Evolutionary conservation across 1,284 basidiomycete genomes (phyloP), one percentile per base, ranked within the genome.

Genomic region (Sanghuangporus sanghuang): DNA sequence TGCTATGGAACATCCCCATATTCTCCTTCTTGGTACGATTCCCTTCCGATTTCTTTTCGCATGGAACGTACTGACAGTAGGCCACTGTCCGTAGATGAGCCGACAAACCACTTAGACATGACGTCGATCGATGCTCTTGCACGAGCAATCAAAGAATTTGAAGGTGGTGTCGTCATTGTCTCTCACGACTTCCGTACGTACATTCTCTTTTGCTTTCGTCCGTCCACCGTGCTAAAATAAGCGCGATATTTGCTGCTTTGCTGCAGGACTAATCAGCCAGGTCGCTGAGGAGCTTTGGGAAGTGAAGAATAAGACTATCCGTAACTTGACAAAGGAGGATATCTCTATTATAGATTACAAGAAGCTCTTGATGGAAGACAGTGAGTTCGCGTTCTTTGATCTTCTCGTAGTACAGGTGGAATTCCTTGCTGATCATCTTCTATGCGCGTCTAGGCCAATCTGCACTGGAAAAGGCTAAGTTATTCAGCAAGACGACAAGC

Each of bases 261-360:
- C 62, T 49, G 39, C 46, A 87, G 89, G 90, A 72, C 86, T 96
- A 67, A 96, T 96, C 75, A 91, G 90, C 61, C 95, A 97, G 78
- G 95, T 97, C 54, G 95, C 94, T 61, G 90, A 98, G 74, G 96
- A 98, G 75, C 86, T 99, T 11, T 99, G 96, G 96, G 96, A 99
- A 77, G 96, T 99, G 65, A 95, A 95, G 75, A 85, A 95, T 76
- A 89, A 90, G 77, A 94, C 93, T 75, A 96, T 99, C 75, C 85
- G 86, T 76, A 98, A 98, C 79, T 77, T 99, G 68, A 92, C 94
- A 36, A 95, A 84, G 81, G 80, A 87, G 71, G 95, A 94, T 69
- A 92, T 96, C 73, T 87, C 85, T 59, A 96, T 96, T 74, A 79
- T 92, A 50, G 91, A 95, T 74, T 97, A 96, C 82, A 97, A 96